These are phyloP conservation scores for Botrytis deweyae DNA, from an alignment of 2,329 filamentous ascomycete genomes.

Conservation along the genomic window DNA sequence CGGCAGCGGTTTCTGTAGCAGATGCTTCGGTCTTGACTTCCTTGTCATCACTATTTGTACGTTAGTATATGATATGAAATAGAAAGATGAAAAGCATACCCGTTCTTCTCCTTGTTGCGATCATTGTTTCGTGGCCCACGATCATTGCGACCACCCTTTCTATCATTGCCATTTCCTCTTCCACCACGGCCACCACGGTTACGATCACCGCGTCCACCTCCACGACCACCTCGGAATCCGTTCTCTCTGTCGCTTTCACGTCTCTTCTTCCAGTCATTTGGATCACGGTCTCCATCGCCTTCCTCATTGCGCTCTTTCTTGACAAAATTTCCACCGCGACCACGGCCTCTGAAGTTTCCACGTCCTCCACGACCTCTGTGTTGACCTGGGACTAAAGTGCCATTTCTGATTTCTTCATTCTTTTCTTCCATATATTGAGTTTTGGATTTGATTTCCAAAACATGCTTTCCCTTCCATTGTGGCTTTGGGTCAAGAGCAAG, in stretches of 20 bases:
- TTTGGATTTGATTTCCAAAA: slow-evolving; percentile 84
- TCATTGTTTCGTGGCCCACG: slow-evolving; percentile 42
- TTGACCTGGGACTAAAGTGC: slow-evolving; percentile 58
- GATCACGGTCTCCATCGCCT: slow-evolving; percentile 44
- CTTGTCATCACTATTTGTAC: slow-evolving; percentile 24
- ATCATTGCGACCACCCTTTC: slow-evolving; percentile 41
- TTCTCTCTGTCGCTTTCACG: slow-evolving; percentile 61
- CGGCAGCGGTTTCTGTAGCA: slow-evolving; percentile 29
- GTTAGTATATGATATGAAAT: slow-evolving; percentile 23
- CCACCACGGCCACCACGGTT: slow-evolving; percentile 41
- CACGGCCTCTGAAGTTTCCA: slow-evolving; percentile 37
- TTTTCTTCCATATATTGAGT: slow-evolving; percentile 81
- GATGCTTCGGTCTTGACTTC: slow-evolving; percentile 25
- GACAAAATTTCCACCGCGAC: slow-evolving; percentile 39
- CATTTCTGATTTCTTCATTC: slow-evolving; percentile 67
- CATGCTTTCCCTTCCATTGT: slow-evolving; percentile 71
- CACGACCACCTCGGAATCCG: slow-evolving; percentile 49
- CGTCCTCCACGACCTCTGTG: slow-evolving; percentile 28
- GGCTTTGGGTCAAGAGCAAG: slow-evolving; percentile 77
- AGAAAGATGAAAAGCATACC: slow-evolving; percentile 26
- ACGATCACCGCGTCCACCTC: slow-evolving; percentile 44
- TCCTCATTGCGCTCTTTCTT: slow-evolving; percentile 14
- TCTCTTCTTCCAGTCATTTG: slow-evolving; percentile 63
- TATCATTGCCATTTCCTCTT: slow-evolving; percentile 40
- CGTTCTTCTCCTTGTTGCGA: slow-evolving; percentile 40